Conservation (phyloP, 2,329 filamentous ascomycete genomes). For the Chalaropsis thielavioides region DNA sequence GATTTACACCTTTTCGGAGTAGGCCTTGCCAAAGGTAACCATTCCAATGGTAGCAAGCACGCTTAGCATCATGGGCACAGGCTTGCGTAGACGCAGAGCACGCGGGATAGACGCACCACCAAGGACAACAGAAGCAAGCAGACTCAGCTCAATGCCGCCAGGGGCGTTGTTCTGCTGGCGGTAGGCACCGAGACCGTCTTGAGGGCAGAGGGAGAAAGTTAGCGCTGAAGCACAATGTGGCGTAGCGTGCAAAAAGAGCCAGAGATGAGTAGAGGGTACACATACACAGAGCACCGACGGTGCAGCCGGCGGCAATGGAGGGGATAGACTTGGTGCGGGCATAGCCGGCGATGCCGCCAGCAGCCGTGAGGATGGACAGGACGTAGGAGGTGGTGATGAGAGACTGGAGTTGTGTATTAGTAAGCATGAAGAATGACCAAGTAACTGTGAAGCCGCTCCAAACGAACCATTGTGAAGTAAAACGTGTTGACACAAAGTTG, state of each 20-base stretch:
- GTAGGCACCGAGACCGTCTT: constrained; percentile 65
- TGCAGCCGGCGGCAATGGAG: constrained; percentile 69
- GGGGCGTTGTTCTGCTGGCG: constrained; percentile 60
- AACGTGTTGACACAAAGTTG: not conserved
- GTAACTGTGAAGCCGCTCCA: not conserved
- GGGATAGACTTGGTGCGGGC: constrained; percentile 71
- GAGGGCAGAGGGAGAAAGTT: not conserved
- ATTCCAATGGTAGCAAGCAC: constrained; percentile 66
- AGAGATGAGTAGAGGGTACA: constrained; percentile 15
- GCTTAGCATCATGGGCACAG: constrained; percentile 67
- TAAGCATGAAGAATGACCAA: not conserved
- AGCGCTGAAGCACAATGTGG: not conserved
- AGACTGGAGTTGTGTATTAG: constrained; percentile 17
- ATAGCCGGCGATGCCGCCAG: constrained; percentile 79
- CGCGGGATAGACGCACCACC: constrained; percentile 74
- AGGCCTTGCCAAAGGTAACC: constrained; percentile 63
- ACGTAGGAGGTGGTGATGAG: constrained; percentile 50
- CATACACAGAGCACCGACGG: constrained; percentile 55
- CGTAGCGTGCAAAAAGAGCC: not conserved
- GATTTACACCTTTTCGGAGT: constrained; percentile 29
- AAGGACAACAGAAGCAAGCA: constrained; percentile 74
- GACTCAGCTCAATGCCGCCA: constrained; percentile 77
- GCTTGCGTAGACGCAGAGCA: constrained; percentile 71
- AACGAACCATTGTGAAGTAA: constrained; percentile 9
- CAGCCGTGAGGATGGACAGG: constrained; percentile 68